Base-by-base conservation (phyloP, 352 stramenopile genomes). In the Pythium rhizo-oryzae region DNA sequence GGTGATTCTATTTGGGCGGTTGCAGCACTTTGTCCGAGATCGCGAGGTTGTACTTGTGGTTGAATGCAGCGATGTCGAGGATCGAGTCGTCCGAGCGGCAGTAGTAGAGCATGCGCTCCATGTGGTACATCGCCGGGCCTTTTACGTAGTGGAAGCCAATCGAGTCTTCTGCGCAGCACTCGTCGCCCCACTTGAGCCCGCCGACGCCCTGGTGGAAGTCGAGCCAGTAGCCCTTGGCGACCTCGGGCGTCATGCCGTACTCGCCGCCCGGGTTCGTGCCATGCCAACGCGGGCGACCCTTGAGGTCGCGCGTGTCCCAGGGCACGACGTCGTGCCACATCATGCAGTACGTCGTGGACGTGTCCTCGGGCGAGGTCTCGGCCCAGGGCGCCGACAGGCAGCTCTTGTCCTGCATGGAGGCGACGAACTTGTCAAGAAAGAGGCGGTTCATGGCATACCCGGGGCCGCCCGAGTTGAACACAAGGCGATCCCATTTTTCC, bases 271-370 rank as follows among this genome's bases (percentile, higher is more conserved):
- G 82, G 37, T 87, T 86, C 65, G 90, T 80, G 0, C 81, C 75
- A 62, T 93, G 87, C 87, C 87, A 95, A 7, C 87, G 84, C 58
- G 93, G 85, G 9, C 85, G 79, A 13, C 87, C 84, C 35, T 72
- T 64, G 23, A 80, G 54, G 52, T 95, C 87, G 15, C 87, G 77
- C 47, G 87, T 93, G 61, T 93, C 85, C 77, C 81, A 90, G 2
- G 87, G 85, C 44, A 81, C 89, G 2, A 90, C 78, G 65, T 80
- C 67, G 63, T 91, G 63, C 85, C 85, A 95, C 80, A 91, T 92
- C 84, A 95, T 92, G 55, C 87, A 95, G 70, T 92, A 95, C 65
- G 87, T 90, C 51, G 93, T 91, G 30, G 82, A 82, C 41, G 79
- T 80, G 56, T 95, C 87, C 55, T 95, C 85, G 5, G 87, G 85